phyloP scores from a whole-genome alignment of 805 yeast species.

The Hanseniaspora guilliermondii region DNA sequence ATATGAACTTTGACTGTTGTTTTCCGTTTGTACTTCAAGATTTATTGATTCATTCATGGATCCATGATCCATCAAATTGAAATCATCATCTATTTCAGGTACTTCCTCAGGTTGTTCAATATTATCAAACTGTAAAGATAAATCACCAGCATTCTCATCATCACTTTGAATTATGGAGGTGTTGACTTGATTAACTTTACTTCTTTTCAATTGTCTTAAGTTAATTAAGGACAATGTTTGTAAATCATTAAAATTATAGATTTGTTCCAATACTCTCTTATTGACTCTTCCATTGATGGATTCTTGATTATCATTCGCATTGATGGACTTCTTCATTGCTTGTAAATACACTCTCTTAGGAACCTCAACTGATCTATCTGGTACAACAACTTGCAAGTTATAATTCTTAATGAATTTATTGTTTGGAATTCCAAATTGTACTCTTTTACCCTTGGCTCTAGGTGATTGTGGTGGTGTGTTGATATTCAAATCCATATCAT shows the following conservation, averaged over 20 bases:
- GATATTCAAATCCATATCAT: constrained; percentile 1
- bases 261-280: constrained; percentile 11
- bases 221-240: constrained; percentile 2
- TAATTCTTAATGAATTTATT: constrained; percentile 4
- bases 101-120: background rate
- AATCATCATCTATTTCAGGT: background rate
- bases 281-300: background rate
- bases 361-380: constrained; percentile 18
- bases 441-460: background rate
- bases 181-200: background rate
- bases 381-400: constrained; percentile 12
- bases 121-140: constrained; percentile 5
- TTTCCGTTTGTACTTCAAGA: background rate
- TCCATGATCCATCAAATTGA: constrained; percentile 1
- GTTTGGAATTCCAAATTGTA: background rate
- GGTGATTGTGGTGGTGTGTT: constrained; percentile 12
- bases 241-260: background rate
- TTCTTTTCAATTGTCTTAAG: background rate
- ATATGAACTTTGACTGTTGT: constrained; percentile 5
- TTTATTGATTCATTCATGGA: background rate
- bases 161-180: background rate
- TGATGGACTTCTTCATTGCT: background rate
- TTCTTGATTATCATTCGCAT: background rate
- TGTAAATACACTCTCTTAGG: constrained; percentile 17
- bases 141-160: constrained; percentile 2